A percentile compares a stretch with the other conserved stretches of the same genome.
phyloP scores from a whole-genome alignment of 192 early-diverging fungal genomes.

The Backusella mclennaniae region DNA sequence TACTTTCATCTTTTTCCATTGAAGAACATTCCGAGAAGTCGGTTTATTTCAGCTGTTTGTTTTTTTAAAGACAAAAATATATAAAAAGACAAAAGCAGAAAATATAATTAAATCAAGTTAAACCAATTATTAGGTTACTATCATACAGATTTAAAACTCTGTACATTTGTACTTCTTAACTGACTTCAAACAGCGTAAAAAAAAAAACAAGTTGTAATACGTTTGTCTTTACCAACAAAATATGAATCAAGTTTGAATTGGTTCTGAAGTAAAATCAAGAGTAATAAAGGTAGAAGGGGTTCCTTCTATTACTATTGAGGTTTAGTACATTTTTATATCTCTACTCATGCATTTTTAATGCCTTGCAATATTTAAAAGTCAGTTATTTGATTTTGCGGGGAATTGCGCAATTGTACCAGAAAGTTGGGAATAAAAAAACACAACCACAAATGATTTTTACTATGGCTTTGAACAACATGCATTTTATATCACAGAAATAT shows the following conservation, averaged over 20 bases:
- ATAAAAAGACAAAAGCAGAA: not conserved
- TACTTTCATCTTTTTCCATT: not conserved
- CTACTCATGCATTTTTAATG: too few species aligned
- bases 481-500: not conserved
- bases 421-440: not conserved
- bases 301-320: too few species aligned
- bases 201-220: not conserved
- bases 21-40: not conserved
- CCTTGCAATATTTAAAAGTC: too few species aligned
- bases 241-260: not conserved
- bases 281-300: too few species aligned
- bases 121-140: not conserved
- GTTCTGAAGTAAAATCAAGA: too few species aligned
- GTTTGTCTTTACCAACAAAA: not conserved
- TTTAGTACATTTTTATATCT: too few species aligned
- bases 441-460: not conserved
- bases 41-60: not conserved
- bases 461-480: too few species aligned
- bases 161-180: not conserved
- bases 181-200: not conserved
- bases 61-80: not conserved
- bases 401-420: too few species aligned
- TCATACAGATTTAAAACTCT: not conserved
- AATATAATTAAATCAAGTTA: not conserved
- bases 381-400: too few species aligned